A percentile compares a stretch with the other conserved stretches of the same genome.
phyloP scores from a whole-genome alignment of 108 stramenopile genomes.

The Licmophora abbreviata region DNA sequence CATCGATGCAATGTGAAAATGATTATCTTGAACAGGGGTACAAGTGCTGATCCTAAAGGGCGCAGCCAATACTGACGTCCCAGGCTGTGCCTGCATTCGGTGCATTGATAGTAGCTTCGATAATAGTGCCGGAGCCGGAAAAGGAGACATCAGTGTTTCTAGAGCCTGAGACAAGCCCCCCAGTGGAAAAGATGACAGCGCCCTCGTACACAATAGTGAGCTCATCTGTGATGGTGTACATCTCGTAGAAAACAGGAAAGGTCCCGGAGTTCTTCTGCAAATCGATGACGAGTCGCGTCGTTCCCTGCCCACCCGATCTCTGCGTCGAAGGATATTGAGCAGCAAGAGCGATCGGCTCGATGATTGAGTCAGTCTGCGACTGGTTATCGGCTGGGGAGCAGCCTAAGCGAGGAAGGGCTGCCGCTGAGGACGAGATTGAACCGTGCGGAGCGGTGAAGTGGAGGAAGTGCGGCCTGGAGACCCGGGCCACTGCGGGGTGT shows the following conservation, averaged over 20 bases:
- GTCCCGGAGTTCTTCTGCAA: neutral
- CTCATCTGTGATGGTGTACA: conserved; percentile 13
- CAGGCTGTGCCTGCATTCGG: conserved; percentile 9
- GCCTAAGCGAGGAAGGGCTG: no score
- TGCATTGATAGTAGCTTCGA: conserved; percentile 6
- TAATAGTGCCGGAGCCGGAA: neutral
- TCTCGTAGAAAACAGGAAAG: conserved; percentile 5
- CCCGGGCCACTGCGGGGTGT: no score
- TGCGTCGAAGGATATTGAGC: conserved; percentile 6
- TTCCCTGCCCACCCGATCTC: conserved; percentile 5
- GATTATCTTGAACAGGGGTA: no score
- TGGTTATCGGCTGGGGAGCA: no score
- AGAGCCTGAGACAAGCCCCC: conserved; percentile 12
- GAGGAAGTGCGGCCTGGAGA: no score
- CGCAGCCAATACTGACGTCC: conserved; percentile 1
- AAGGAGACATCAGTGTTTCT: neutral
- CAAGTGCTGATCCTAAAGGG: neutral
- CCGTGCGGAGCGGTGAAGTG: no score
- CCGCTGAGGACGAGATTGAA: no score
- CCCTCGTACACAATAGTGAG: conserved; percentile 9
- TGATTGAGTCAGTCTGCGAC: no score
- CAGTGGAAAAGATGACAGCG: conserved; percentile 8
- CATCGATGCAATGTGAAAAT: no score
- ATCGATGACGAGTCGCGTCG: conserved; percentile 2
- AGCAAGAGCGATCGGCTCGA: no score